Evolutionary conservation across 768 basidiomycete genomes (phyloP), one percentile per base, ranked within the genome.

Genomic region (Dacryopinax spathularia): DNA sequence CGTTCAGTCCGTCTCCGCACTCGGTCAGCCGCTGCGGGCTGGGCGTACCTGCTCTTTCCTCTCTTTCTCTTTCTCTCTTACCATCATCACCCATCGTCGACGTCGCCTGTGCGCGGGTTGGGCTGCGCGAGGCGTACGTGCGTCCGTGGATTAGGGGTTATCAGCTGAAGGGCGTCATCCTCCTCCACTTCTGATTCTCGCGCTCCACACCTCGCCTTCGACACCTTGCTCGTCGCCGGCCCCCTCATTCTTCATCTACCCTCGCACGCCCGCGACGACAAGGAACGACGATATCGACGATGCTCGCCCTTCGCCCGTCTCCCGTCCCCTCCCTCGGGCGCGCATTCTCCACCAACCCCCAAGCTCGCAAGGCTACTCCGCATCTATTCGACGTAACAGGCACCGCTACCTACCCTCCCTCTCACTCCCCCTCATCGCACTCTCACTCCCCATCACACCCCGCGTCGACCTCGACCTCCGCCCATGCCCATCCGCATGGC

Each of bases 401-500:
- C 39, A 22, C 39, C 6, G 18, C 39, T 18, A 41, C 39, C 39
- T 41, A 41, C 18, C 39, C 39, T 18, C 39, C 39, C n/a, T 37
- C 36, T 37, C 36, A 37, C 36, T 37, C 63, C 7, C 34, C 62
- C 27, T 13, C 34, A 34, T 34, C 63, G n/a, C 63, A 60, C 34
- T 48, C 43, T 63, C 12, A 37, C 60, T 20, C 44, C 65, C 41
- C 56, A 66, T 20, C 5, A 37, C 18, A 62, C 29, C 33, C 34
- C 71, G 34, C 66, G 72, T 35, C 75, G 94, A 98, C 72, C 88
- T 94, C 12, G 92, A 96, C 74, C 79, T 86, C 68, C 85, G 93
- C 39, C 96, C 96, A n/a, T 70, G 94, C 60, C 87, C 88, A 10
- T 87, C 91, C 39, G 87, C 91, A 88, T 15, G 76, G 76, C 59